These are phyloP conservation scores for Cystobasidiaceae sp. DNA, from an alignment of 1,284 basidiomycete genomes.

Conservation along the genomic window DNA sequence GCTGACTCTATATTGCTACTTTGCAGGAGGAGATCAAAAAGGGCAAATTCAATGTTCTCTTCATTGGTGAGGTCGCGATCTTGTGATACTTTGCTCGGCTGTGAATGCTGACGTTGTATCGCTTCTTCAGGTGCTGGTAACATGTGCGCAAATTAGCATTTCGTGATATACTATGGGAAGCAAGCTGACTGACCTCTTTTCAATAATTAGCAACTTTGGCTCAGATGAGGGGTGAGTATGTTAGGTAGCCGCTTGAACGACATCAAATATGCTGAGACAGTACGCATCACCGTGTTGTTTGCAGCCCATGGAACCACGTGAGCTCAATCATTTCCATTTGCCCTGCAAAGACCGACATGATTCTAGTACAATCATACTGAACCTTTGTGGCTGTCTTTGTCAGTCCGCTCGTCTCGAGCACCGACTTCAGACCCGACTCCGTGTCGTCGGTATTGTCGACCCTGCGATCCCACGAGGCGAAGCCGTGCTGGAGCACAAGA, in stretches of 20 bases:
- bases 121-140: conserved; percentile 16
- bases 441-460: conserved; percentile 91
- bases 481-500: conserved; percentile 78
- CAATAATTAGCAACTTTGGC: conserved; percentile 16
- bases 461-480: conserved; percentile 77
- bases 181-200: not conserved
- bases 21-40: conserved; percentile 28
- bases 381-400: not conserved
- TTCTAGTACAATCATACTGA: not conserved
- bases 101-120: too few species aligned
- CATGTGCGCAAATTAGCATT: not conserved
- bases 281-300: not conserved
- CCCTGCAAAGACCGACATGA: not conserved
- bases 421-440: conserved; percentile 81
- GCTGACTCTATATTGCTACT: not conserved
- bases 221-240: conserved; percentile 21
- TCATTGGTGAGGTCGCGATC: conserved; percentile 4
- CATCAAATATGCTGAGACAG: not conserved
- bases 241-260: not conserved
- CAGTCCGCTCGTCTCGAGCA: conserved; percentile 31
- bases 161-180: not conserved
- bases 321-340: not conserved
- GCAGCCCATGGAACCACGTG: conserved; percentile 30
- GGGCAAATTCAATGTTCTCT: conserved; percentile 32
- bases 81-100: not conserved